Evolutionary conservation across 2,329 filamentous ascomycete genomes (phyloP).

Genomic region (Coniochaeta pulveracea): DNA sequence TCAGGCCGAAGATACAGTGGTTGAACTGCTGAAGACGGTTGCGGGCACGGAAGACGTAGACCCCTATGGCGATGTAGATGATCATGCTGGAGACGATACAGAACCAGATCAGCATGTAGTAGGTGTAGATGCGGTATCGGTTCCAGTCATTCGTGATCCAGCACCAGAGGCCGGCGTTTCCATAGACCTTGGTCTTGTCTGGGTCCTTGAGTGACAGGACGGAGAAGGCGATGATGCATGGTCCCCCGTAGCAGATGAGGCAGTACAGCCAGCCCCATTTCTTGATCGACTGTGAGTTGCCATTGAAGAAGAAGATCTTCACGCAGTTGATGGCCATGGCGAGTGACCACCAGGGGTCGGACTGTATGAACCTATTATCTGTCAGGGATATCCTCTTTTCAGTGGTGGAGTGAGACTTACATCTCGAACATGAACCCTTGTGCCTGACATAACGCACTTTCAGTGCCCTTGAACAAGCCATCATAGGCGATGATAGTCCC

Average conservation of each 20-base stretch:
- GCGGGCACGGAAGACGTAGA: constrained; percentile 5
- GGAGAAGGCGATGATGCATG: constrained; percentile 5
- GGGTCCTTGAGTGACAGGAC: constrained; percentile 6
- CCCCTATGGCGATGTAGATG: constrained; percentile 9
- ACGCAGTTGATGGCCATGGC: constrained; percentile 10
- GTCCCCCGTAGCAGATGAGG: constrained; percentile 8
- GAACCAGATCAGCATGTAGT: constrained; percentile 9
- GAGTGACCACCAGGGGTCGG: constrained; percentile 10
- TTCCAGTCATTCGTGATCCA: constrained; percentile 8
- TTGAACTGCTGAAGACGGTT: constrained; percentile 3
- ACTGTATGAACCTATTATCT: constrained; percentile 7
- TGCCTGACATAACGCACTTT: constrained; percentile 6
- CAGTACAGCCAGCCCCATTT: constrained; percentile 9
- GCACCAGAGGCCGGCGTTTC: constrained; percentile 8
- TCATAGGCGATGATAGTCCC: constrained; percentile 8
- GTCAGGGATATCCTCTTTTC: not conserved
- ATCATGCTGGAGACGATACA: constrained; percentile 8
- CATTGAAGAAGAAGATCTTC: constrained; percentile 6
- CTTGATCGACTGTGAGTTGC: constrained; percentile 5
- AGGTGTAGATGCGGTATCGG: constrained; percentile 7
- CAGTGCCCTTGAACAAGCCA: constrained; percentile 1
- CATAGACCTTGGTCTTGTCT: constrained; percentile 6
- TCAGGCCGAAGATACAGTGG: not conserved
- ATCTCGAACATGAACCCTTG: constrained; percentile 9
- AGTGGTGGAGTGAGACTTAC: constrained; percentile 5